Evolutionary conservation across 2,329 filamentous ascomycete genomes (phyloP).

Genomic region (Botrytis porri): DNA sequence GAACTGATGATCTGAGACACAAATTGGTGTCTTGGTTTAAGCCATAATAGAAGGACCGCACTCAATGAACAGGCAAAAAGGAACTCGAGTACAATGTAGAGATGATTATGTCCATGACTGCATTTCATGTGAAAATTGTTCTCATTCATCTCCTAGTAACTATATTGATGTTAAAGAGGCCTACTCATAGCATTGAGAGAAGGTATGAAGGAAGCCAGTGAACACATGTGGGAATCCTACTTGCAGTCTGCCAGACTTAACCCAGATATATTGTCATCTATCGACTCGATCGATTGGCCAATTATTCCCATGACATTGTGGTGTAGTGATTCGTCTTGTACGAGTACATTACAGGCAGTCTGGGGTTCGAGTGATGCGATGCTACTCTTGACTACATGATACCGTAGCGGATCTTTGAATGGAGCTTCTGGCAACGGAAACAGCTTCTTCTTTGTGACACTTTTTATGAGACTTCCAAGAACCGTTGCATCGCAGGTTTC

Average conservation of each 20-base stretch:
- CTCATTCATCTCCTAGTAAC: neutral
- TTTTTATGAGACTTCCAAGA: neutral
- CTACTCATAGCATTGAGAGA: neutral
- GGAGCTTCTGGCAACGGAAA: neutral
- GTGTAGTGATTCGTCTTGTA: neutral
- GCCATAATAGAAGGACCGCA: too few relatives aligned
- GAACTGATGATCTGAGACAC: neutral
- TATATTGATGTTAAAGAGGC: neutral
- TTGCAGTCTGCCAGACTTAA: neutral
- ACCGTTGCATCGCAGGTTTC: neutral
- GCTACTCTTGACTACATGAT: neutral
- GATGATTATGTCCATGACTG: neutral
- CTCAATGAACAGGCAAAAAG: too few relatives aligned
- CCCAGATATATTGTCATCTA: neutral
- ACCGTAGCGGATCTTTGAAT: neutral
- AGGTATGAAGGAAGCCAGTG: neutral
- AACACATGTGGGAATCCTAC: neutral
- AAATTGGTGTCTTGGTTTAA: neutral
- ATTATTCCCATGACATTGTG: neutral
- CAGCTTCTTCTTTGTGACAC: neutral
- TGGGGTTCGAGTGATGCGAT: neutral
- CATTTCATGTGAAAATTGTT: too few relatives aligned
- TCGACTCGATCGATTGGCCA: accelerated
- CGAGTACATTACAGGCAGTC: neutral
- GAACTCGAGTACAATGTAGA: too few relatives aligned